Conservation (phyloP, 2,329 filamentous ascomycete genomes). For the Fusarium brevicatenulatum region DNA sequence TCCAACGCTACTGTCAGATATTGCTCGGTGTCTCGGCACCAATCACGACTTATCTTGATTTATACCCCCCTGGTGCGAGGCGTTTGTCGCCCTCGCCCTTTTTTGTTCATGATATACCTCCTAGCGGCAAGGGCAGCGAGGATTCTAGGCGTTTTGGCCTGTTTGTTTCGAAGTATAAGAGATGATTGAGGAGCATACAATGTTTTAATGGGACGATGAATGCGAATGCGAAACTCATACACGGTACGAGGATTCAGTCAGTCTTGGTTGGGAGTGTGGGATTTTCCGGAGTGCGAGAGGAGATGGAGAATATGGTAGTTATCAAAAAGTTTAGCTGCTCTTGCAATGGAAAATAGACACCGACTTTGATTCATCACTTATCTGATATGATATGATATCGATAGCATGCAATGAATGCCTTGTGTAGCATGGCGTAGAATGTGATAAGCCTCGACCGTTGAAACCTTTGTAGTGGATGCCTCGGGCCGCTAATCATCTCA, state of each 20-base stretch:
- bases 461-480: background rate
- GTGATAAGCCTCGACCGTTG: background rate
- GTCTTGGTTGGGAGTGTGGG: background rate
- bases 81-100: constrained; percentile 36
- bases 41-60: constrained; percentile 42
- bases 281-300: background rate
- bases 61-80: constrained; percentile 45
- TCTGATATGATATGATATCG: background rate
- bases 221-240: constrained; percentile 4
- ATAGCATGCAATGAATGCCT: background rate
- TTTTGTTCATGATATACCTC: constrained; percentile 43
- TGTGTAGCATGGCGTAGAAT: background rate
- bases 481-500: background rate
- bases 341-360: constrained; percentile 40
- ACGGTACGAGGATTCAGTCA: background rate
- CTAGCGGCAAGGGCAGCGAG: constrained; percentile 35
- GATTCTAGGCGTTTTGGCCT: constrained; percentile 38
- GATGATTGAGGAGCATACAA: constrained; percentile 20
- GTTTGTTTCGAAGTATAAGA: constrained; percentile 26
- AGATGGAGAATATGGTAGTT: constrained; percentile 23
- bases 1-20: constrained; percentile 9
- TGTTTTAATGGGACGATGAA: constrained; percentile 34
- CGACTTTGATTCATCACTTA: constrained; percentile 4
- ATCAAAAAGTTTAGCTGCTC: constrained; percentile 43
- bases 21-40: constrained; percentile 28